phyloP scores from a whole-genome alignment of 2,329 filamentous ascomycete species.

The Xylaria sp. region DNA sequence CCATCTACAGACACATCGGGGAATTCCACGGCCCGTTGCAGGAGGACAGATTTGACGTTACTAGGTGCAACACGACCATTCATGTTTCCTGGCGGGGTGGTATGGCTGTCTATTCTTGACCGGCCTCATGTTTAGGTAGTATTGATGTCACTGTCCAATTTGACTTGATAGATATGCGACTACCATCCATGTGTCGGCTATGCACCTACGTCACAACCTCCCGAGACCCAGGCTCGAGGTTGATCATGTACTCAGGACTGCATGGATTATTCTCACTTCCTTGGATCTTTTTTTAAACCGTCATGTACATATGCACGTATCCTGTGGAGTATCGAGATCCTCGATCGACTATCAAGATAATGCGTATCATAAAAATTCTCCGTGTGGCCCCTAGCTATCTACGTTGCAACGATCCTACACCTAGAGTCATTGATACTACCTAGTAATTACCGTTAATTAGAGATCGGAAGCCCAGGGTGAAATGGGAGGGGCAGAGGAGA shows the following conservation, averaged over 20 bases:
- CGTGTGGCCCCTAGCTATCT: background rate
- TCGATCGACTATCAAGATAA: slow-evolving; percentile 15
- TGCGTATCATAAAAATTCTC: background rate
- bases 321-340: slow-evolving; percentile 6
- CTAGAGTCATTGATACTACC: background rate
- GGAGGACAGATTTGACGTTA: background rate
- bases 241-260: background rate
- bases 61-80: background rate
- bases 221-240: slow-evolving; percentile 14
- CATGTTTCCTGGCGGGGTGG: background rate
- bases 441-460: background rate
- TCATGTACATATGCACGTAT: background rate
- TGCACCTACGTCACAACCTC: background rate
- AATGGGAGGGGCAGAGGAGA: background rate
- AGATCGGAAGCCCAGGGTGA: background rate
- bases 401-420: background rate
- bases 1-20: background rate
- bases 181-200: background rate
- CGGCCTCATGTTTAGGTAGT: background rate
- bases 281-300: background rate
- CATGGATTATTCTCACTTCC: background rate
- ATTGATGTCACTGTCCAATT: background rate
- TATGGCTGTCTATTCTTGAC: background rate
- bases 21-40: background rate
- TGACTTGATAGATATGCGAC: background rate